Conservation (phyloP, 371 early-diverging fungal species). For the Nematocida major region DNA sequence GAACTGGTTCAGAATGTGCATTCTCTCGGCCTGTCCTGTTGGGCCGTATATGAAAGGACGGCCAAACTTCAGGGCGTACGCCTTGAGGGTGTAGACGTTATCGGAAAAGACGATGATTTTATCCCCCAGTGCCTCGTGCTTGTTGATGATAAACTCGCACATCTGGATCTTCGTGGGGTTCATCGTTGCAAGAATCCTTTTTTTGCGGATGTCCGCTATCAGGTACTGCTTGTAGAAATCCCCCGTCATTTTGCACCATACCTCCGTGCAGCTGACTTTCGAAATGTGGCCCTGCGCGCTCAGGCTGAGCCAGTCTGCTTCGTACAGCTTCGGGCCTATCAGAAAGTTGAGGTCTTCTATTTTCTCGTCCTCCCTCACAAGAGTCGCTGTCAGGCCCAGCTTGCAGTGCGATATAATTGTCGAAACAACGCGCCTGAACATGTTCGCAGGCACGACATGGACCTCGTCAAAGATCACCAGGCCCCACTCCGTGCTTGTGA, state of each 20-base stretch:
- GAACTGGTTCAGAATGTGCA: slow-evolving; percentile 85
- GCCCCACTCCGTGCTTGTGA: slow-evolving; percentile 88
- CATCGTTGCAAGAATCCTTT: slow-evolving; percentile 82
- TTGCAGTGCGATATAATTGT: slow-evolving; percentile 89
- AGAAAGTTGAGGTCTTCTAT: slow-evolving; percentile 95
- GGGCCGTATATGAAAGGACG: slow-evolving; percentile 92
- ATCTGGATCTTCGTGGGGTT: slow-evolving; percentile 95
- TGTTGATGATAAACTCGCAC: slow-evolving; percentile 87
- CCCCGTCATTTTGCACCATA: slow-evolving; percentile 97
- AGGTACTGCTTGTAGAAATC: slow-evolving; percentile 92
- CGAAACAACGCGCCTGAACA: slow-evolving; percentile 91
- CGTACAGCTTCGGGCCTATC: slow-evolving; percentile 98
- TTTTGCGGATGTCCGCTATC: slow-evolving; percentile 65
- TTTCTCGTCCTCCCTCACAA: slow-evolving; percentile 97
- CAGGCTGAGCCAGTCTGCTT: slow-evolving; percentile 99
- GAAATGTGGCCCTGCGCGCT: slow-evolving; percentile 94
- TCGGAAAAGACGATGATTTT: slow-evolving; percentile 99
- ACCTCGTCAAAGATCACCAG: slow-evolving; percentile 94
- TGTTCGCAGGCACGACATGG: slow-evolving; percentile 96
- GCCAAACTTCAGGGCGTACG: slow-evolving; percentile 79
- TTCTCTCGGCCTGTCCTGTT: slow-evolving; percentile 84
- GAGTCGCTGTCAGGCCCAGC: slow-evolving; percentile 92
- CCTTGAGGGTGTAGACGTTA: slow-evolving; percentile 87
- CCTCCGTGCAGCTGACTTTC: slow-evolving; percentile 88
- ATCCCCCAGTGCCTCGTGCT: slow-evolving; percentile 87